A percentile compares a stretch with the other conserved stretches of the same genome.
Evolutionary conservation across 176 grass and related monocot species (phyloP).

Genomic region (Ensete ventricosum): DNA sequence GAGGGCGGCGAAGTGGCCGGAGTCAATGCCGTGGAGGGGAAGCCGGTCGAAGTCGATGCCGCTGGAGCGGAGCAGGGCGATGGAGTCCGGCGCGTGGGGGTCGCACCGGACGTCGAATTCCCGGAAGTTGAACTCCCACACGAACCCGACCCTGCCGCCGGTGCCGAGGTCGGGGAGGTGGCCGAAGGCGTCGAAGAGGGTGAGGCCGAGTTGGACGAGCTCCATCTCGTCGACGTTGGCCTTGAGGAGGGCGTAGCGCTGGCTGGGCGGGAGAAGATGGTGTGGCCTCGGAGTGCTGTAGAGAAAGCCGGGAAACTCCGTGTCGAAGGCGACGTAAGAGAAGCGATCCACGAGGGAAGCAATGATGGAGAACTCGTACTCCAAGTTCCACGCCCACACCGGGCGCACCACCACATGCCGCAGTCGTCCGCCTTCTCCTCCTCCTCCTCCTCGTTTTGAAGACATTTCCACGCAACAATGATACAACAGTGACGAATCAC

Average conservation of each 20-base stretch:
- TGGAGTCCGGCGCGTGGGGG: not conserved
- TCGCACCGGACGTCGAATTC: not conserved
- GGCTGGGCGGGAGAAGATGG: not conserved
- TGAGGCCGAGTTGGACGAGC: conserved; percentile 9
- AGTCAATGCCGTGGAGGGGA: not conserved
- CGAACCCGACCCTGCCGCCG: not conserved
- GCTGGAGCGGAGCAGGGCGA: not conserved
- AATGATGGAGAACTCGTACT: conserved; percentile 2
- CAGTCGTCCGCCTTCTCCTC: no score
- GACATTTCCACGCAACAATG: no score
- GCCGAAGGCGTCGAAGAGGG: not conserved
- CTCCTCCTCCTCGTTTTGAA: no score
- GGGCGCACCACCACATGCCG: not conserved
- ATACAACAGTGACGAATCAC: no score
- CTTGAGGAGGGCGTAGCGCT: not conserved
- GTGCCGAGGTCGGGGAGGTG: not conserved
- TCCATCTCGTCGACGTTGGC: conserved; percentile 1
- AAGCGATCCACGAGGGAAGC: not conserved
- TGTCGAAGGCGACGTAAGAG: not conserved
- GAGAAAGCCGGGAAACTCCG: conserved; percentile 6
- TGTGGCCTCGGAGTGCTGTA: no score
- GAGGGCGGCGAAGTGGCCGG: not conserved
- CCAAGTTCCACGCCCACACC: not conserved
- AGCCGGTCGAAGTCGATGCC: not conserved
- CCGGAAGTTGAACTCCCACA: conserved; percentile 9